These are phyloP conservation scores for Helichrysum umbraculigerum DNA, from an alignment of 129 eudicot genomes.

Conservation along the genomic window DNA sequence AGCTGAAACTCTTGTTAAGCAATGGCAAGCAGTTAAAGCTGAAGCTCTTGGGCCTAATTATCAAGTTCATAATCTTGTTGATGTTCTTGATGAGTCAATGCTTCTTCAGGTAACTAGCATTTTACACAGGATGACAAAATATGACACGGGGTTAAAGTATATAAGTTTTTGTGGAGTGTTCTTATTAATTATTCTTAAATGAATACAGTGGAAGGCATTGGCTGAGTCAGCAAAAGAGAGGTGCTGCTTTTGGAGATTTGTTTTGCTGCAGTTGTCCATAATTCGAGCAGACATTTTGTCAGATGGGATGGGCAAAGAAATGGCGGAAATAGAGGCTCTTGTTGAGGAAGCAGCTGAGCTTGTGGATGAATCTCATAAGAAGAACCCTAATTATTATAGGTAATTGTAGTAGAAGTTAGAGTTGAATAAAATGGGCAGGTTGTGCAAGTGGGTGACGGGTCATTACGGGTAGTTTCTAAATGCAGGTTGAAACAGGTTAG, in stretches of 20 bases:
- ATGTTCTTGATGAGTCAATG: constrained; percentile 88
- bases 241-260: constrained; percentile 91
- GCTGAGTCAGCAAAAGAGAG: constrained; percentile 80
- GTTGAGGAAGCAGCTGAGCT: constrained; percentile 99
- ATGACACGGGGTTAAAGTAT: neutral
- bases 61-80: constrained; percentile 56
- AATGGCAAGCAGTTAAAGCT: constrained; percentile 87
- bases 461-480: too few species aligned
- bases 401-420: constrained; percentile 23
- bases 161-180: neutral
- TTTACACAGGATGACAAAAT: constrained; percentile 7
- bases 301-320: constrained; percentile 67
- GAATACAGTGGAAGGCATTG: constrained; percentile 75
- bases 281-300: constrained; percentile 61
- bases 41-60: constrained; percentile 91
- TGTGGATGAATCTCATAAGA: constrained; percentile 65
- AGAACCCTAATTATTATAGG: constrained; percentile 96
- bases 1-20: constrained; percentile 91
- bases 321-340: constrained; percentile 86
- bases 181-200: neutral
- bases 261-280: constrained; percentile 74
- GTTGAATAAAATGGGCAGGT: neutral
- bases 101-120: constrained; percentile 65
- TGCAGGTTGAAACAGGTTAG: too few species aligned
- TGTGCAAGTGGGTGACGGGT: too few species aligned